Conservation (phyloP, 225 moss, liverwort and hornwort species). For the Lunularia cruciata region DNA sequence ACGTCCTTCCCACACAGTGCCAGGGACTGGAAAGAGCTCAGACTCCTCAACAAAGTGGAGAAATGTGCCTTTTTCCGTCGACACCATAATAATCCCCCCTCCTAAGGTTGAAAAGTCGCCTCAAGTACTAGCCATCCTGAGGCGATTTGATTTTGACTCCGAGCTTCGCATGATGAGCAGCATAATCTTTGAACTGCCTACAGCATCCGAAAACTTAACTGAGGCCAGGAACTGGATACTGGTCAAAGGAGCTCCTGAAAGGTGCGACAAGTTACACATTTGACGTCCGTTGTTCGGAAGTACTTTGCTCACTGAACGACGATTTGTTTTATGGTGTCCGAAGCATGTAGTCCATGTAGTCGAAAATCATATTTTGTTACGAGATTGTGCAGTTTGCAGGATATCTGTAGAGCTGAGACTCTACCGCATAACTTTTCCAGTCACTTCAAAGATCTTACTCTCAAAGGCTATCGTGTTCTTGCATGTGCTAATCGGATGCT, state of each 20-base stretch:
- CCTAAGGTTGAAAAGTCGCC: background rate
- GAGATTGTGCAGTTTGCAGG: conserved; percentile 11
- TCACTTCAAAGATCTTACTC: background rate
- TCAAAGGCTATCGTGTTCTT: conserved; percentile 12
- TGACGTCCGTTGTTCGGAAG: no score
- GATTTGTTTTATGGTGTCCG: no score
- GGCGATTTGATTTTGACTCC: conserved; percentile 14
- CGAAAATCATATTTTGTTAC: no score
- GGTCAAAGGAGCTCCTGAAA: conserved; percentile 17
- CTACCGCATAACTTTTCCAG: background rate
- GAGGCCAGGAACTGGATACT: conserved; percentile 7
- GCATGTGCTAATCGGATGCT: conserved; percentile 10
- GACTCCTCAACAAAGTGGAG: background rate
- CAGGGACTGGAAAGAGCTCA: background rate
- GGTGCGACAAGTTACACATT: no score
- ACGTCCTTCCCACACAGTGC: background rate
- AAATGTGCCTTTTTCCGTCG: background rate
- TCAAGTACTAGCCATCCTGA: background rate
- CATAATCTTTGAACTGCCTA: conserved; percentile 2
- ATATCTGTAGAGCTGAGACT: background rate
- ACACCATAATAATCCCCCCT: background rate
- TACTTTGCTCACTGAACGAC: no score
- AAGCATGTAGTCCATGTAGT: no score
- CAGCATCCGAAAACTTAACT: no score
- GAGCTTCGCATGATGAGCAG: conserved; percentile 12